Evolutionary conservation across 1,284 basidiomycete species (phyloP), one percentile per base, ranked within the genome.

Genomic region (Papiliotrema fonsecae): DNA sequence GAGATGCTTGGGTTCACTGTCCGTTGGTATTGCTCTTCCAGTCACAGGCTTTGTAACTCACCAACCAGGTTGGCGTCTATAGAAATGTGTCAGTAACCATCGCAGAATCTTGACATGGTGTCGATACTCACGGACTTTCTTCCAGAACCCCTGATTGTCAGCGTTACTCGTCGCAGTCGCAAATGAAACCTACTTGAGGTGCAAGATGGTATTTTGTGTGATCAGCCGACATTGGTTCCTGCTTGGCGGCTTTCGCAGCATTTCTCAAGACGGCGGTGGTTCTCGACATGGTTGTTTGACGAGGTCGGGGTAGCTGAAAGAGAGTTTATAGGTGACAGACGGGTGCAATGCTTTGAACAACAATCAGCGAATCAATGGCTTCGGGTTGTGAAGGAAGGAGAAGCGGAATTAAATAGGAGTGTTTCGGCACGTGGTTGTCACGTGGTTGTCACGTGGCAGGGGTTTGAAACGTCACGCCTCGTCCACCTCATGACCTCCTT

Each of bases 1-100:
- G 90, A 93, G 69, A 96, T 94, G 67, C 87, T 84, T 32, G 91
- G 89, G 75, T 93, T 91, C 58, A 92, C 71, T 66, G 49, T 11
- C 27, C 27, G 14, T 44, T 14, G 50, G 51, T 22, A 42, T 40
- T 18, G 22, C 11, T 5, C 18, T 9, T 1, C 6, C 9, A 4
- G 19, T 13, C 24, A 40, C 7, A 4, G 4, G 6, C 10, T 22
- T 16, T 3, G 16, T 3, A 16, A 80, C 87, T 78, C 67, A 91
- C 88, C 86, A 50, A 85, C 80, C 49, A 81, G 77, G 55, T 87
- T 82, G 73, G 92, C 88, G 61, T 87, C 88, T 90, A 72, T 46
- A 28, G 56, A 55, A 14, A 47, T 46, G 26, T 6, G 42, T 40
- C 27, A 51, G 36, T 50, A 25, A 34, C 24, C 11, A 10, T 9